Base-by-base conservation (phyloP, 768 basidiomycete species). In the Leccinum uliginosum region DNA sequence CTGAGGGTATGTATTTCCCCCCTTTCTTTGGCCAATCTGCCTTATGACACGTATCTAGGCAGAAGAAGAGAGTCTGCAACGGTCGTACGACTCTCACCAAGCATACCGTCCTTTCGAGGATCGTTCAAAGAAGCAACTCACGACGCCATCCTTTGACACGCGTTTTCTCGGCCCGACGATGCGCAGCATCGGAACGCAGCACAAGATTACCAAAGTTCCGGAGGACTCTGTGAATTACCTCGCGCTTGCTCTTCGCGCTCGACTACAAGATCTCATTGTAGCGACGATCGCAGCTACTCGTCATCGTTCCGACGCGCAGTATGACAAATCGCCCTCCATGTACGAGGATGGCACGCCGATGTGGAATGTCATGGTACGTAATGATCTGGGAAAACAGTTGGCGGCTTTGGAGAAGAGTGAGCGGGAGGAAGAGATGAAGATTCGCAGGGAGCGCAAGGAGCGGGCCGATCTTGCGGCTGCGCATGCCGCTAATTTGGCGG, bases 61-160 rank as follows among this genome's bases (percentile, higher is more conserved):
- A 0, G 92, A 93, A 70, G 91, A 93, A 74, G 92, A 93, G 69
- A 79, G 82, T 4, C 73, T 93, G 6, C 89, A 91, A 62, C 79
- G 87, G 40, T 75, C 79, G 3, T 79, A 85, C 55, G 83, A 85
- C 57, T 79, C 78, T 45, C 85, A 84, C 59, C 80, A 83, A 46
- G 58, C 81, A 17, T 87, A 85, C 66, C 82, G 87, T 12, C 71
- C 81, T 1, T 85, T 82, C 64, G 87, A 90, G 69, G 92, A 93
- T 72, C 86, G 91, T 12, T 81, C 86, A 3, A 83, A 83, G 48
- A 91, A 89, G 67, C 91, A 93, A 66, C 84, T 89, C 3, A 67
- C 72, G 1, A 83, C 77, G 27, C 86, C 89, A 4, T 76, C 83
- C 30, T 89, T 95, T 57, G 86, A 91, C 66, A 79, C 83, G 1